Base-by-base conservation (phyloP, 2,329 filamentous ascomycete species). In the Cytospora schulzeri region DNA sequence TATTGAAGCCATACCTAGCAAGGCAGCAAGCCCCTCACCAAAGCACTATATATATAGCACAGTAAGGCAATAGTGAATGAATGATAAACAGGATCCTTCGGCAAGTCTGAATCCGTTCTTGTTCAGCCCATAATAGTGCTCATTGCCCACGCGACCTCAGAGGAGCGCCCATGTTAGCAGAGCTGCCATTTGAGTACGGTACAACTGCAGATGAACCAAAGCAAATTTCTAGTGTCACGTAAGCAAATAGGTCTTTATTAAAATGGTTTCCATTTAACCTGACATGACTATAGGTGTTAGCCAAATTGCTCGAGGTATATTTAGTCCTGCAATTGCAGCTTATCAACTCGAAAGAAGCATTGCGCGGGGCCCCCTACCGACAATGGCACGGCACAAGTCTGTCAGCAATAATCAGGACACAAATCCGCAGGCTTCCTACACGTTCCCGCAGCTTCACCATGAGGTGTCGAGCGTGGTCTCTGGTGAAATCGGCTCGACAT, bases 361-460 rank as follows among this genome's bases (percentile, higher is more conserved):
- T 45, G 24, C 26, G 54, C n/a, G n/a, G n/a, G n/a, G n/a, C n/a
- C n/a, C n/a, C n/a, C 26, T 33, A 38, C 15, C 54, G 31, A 57
- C 14, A 57, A 57, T 57, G 31, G 54, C 54, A 24, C 22, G 31
- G 17, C 50, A 50, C 38, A 41, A 48, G 6, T 28, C 33, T 31
- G 12, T 45, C 38, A 48, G 35, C 31, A 35, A 17, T 26, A 19
- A 28, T 5, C 2, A 6, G 28, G 14, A 45, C 38, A 45, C 11
- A 26, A 24, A 50, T 19, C 24, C 38, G n/a, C n/a, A 45, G 41
- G 22, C 41, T 5, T 55, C 51, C 33, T 62, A 26, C 29, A 55
- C 51, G 33, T 62, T 55, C 38, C 59, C 59, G 59, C 41, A 24
- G 50, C 59, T 62, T 56, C 29, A 62, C 22, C 22, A 45, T 19